phyloP scores from a whole-genome alignment of 2,329 filamentous ascomycete genomes.

The Ophiostoma tasmaniense region DNA sequence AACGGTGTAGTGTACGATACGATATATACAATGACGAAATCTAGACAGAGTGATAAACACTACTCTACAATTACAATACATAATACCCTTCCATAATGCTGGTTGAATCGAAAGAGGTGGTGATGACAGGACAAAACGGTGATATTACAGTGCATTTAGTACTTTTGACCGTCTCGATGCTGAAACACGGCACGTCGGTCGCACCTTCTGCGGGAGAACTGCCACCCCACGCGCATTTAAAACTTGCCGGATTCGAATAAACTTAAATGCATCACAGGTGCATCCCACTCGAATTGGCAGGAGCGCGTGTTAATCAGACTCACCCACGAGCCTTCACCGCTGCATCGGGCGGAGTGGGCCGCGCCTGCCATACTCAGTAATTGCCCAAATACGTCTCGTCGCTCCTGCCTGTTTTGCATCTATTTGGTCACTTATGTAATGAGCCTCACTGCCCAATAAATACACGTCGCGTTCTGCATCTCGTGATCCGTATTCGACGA shows the following conservation, averaged over 20 bases:
- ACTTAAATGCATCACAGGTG: neutral
- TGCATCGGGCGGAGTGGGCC: neutral
- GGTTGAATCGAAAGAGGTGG: neutral
- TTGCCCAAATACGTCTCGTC: neutral
- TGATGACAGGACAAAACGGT: too few relatives aligned
- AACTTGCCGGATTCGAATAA: neutral
- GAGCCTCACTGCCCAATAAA: neutral
- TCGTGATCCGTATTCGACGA: neutral
- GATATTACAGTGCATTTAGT: neutral
- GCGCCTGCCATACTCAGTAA: neutral
- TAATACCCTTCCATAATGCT: neutral
- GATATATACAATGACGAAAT: neutral
- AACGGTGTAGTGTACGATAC: slow-evolving; percentile 5
- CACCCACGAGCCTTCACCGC: neutral
- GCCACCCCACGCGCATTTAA: neutral
- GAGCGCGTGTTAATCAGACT: neutral
- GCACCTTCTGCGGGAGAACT: neutral
- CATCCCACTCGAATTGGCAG: neutral
- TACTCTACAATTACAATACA: neutral
- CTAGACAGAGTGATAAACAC: neutral
- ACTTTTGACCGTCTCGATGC: neutral
- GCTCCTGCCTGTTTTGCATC: neutral
- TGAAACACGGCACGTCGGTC: neutral
- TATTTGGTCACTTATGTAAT: neutral
- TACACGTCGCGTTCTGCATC: neutral